phyloP scores from a whole-genome alignment of 2,329 filamentous ascomycete genomes.

The Bimuria novae-zelandiae region DNA sequence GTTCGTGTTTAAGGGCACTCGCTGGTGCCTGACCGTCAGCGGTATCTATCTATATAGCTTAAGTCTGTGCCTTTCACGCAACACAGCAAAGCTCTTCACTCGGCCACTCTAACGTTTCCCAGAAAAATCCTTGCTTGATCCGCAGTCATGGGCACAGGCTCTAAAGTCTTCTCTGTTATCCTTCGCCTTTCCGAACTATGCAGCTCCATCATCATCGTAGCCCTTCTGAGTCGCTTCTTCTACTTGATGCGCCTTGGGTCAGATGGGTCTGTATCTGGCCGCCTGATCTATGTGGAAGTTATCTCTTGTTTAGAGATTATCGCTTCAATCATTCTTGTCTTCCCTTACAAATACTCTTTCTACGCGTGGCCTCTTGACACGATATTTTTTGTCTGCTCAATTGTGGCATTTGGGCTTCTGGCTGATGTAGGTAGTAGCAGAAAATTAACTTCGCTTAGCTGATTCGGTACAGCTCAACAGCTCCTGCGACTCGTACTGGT shows the following conservation, averaged over 20 bases:
- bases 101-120: background rate
- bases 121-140: background rate
- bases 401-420: constrained; percentile 16
- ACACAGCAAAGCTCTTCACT: too few species aligned
- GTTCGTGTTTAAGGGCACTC: too few species aligned
- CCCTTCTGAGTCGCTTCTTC: constrained; percentile 16
- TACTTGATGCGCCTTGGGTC: constrained; percentile 11
- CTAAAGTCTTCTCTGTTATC: constrained; percentile 12
- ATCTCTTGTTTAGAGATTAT: constrained; percentile 13
- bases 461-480: constrained; percentile 12
- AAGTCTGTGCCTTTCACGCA: too few species aligned
- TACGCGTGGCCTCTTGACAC: constrained; percentile 14
- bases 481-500: constrained; percentile 16
- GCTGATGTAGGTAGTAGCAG: constrained; percentile 8
- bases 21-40: too few species aligned
- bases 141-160: constrained; percentile 14
- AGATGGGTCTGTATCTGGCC: constrained; percentile 2
- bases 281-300: constrained; percentile 15
- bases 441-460: constrained; percentile 7
- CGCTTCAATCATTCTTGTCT: constrained; percentile 10
- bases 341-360: constrained; percentile 15
- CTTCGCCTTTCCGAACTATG: constrained; percentile 13
- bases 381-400: constrained; percentile 16
- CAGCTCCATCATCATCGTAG: constrained; percentile 14
- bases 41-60: too few species aligned